These are phyloP conservation scores for Saturnispora diversa DNA, from an alignment of 805 yeast species.

Conservation along the genomic window DNA sequence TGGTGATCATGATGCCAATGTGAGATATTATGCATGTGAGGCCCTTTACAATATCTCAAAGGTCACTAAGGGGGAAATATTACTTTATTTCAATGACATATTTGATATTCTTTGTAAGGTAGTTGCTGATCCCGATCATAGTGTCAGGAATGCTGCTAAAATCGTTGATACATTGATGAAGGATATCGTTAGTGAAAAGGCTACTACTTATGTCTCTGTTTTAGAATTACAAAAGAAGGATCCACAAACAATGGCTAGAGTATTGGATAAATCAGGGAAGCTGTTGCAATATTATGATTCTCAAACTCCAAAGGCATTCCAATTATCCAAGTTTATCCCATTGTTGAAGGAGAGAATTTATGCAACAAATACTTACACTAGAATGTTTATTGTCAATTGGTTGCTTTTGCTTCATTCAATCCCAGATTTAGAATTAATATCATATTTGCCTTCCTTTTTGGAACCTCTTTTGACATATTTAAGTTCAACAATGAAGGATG, in stretches of 20 bases:
- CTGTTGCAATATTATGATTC: conserved; percentile 52
- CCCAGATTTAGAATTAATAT: conserved; percentile 81
- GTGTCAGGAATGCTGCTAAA: conserved; percentile 94
- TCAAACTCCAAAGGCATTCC: conserved; percentile 62
- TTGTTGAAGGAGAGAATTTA: conserved; percentile 85
- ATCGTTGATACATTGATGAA: conserved; percentile 81
- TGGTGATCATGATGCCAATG: conserved; percentile 96
- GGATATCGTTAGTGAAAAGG: conserved; percentile 92
- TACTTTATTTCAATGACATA: conserved; percentile 85
- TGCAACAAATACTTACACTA: conserved; percentile 85
- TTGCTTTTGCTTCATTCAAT: conserved; percentile 83
- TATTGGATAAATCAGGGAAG: conserved; percentile 46
- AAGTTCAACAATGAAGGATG: conserved; percentile 79
- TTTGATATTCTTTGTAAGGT: conserved; percentile 87
- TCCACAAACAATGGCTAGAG: conserved; percentile 33
- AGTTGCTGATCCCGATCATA: conserved; percentile 83
- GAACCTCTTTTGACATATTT: conserved; percentile 76
- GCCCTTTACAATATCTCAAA: conserved; percentile 92
- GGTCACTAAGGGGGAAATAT: conserved; percentile 90
- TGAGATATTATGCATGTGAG: conserved; percentile 94
- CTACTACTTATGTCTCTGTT: conserved; percentile 75
- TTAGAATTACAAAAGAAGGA: conserved; percentile 34
- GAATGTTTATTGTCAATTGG: conserved; percentile 92
- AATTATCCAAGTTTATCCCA: conserved; percentile 82
- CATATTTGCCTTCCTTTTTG: conserved; percentile 81